Evolutionary conservation across 805 yeast genomes (phyloP), one percentile per base, ranked within the genome.

Genomic region (Candida montana): DNA sequence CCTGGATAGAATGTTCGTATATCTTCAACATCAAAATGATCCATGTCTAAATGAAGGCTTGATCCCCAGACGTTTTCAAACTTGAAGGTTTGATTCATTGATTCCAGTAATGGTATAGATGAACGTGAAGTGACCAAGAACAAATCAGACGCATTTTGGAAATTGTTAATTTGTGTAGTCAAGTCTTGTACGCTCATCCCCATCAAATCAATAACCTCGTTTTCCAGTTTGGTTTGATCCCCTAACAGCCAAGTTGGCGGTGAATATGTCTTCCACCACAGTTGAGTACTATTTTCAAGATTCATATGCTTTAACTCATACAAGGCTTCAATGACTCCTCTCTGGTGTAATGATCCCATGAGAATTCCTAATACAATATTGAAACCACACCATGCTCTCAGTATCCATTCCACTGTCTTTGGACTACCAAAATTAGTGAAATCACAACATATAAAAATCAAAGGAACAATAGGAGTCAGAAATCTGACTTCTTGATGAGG

Each of bases 401-500:
- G 46, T 11, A 59, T 48, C 39, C 51, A 30, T 23, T 55, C 45
- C 26, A 39, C 33, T 26, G 30, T 43, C 20, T 49, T 23, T 44
- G 56, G 48, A 24, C 27, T 39, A 36, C 49, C 45, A 40, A 48
- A 42, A 40, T 51, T 57, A 26, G 66, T 65, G 44, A 78, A 63
- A 47, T 72, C 77, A 40, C 78, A 65, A 42, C 85, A 75, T 13
- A 80, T 69, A 45, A 81, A 74, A 8, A 78, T 55, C 10, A 90
- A 63, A 0, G 99, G 97, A 2, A 84, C 65, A 17, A 83, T 55
- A 0, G 99, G 98, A 1, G 80, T 57, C 33, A 95, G 62, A 57
- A 93, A 93, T 40, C 99, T 68, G n/a, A 88, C 68, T 57, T 93
- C 99, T 60, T 93, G 99, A 59, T 93, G 99, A 13, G 95, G 95